These are phyloP conservation scores for Solanum hybrid DNA, from an alignment of 305 asterid species.

Conservation along the genomic window DNA sequence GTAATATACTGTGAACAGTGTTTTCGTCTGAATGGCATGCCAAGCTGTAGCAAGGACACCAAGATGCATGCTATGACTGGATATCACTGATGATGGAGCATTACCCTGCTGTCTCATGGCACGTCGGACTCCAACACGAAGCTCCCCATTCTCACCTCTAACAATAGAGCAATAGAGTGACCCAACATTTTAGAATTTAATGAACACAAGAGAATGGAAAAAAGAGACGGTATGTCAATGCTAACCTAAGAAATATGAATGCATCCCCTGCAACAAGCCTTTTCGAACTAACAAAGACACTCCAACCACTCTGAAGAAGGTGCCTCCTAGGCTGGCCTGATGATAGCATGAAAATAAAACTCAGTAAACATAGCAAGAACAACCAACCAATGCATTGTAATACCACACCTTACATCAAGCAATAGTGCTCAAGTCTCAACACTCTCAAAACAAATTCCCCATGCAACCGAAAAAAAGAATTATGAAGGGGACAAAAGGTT, in stretches of 20 bases:
- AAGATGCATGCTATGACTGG: constrained; percentile 27
- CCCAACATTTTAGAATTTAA: not conserved
- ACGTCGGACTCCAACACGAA: constrained; percentile 26
- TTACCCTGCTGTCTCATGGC: constrained; percentile 16
- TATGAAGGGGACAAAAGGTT: not conserved
- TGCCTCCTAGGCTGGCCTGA: constrained; percentile 28
- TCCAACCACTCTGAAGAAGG: constrained; percentile 25
- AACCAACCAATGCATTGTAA: not conserved
- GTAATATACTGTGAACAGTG: constrained; percentile 18
- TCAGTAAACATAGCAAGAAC: not conserved
- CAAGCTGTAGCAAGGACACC: constrained; percentile 26
- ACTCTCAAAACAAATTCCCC: not conserved
- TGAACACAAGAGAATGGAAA: not conserved
- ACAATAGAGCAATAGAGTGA: not conserved
- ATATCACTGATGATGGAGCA: constrained; percentile 21
- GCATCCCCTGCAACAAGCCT: constrained; percentile 28
- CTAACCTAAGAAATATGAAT: constrained; percentile 21
- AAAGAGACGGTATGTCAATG: not conserved
- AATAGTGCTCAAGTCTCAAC: not conserved
- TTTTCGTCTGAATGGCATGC: constrained; percentile 22
- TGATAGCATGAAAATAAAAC: not conserved
- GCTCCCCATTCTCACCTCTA: constrained; percentile 24
- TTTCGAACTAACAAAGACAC: constrained; percentile 21
- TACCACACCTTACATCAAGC: not conserved
- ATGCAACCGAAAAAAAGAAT: not conserved